Evolutionary conservation across 345 rosid species (phyloP).

Genomic region (Dipteronia dyeriana): DNA sequence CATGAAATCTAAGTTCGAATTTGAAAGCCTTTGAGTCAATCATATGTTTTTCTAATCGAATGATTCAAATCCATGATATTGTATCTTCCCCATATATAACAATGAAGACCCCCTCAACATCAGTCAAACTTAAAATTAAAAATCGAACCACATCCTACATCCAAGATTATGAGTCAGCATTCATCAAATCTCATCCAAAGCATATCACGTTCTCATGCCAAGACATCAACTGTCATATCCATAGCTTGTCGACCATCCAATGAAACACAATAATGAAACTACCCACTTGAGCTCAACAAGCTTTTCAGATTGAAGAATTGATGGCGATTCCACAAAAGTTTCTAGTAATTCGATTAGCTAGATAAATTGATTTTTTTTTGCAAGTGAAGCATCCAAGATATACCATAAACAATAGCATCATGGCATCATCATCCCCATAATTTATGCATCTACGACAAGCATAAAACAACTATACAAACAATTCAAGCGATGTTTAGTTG

Average conservation of each 20-base stretch:
- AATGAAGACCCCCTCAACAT: neutral
- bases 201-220: neutral
- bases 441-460: neutral
- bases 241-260: neutral
- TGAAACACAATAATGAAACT: neutral
- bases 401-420: neutral
- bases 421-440: neutral
- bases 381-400: neutral
- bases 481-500: neutral
- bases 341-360: neutral
- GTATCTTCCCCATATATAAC: neutral
- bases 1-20: conserved; percentile 13
- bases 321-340: neutral
- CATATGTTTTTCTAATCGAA: neutral
- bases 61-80: neutral
- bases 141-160: neutral
- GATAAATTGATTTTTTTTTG: neutral
- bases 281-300: neutral
- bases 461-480: neutral
- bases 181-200: neutral
- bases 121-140: neutral
- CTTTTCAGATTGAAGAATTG: neutral
- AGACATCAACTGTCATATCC: neutral
- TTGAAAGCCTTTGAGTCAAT: conserved; percentile 1
- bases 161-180: neutral